These are phyloP conservation scores for Chimonanthus praecox DNA, from an alignment of 164 flowering plant genomes.

Conservation along the genomic window DNA sequence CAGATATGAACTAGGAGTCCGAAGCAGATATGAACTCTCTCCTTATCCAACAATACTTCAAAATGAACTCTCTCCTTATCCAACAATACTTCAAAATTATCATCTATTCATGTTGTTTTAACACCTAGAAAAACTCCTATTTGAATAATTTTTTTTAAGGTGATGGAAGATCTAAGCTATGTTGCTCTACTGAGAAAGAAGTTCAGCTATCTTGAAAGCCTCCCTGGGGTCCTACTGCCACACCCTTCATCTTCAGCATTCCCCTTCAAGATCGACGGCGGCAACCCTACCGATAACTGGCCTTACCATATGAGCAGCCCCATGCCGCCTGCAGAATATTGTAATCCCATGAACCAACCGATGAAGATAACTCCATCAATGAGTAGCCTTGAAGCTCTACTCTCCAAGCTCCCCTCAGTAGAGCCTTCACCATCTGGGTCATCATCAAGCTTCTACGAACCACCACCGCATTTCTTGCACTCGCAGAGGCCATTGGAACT, in stretches of 20 bases:
- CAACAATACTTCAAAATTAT: too few species aligned
- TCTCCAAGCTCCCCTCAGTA: conserved; percentile 91
- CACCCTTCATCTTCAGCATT: conserved; percentile 81
- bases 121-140: background rate
- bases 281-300: conserved; percentile 40
- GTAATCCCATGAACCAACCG: conserved; percentile 37
- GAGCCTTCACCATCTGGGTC: conserved; percentile 42
- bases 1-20: too few species aligned
- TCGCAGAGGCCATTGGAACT: conserved; percentile 28
- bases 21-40: too few species aligned
- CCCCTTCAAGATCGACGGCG: conserved; percentile 41
- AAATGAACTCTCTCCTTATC: too few species aligned
- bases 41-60: too few species aligned
- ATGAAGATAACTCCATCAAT: conserved; percentile 79
- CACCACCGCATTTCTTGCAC: conserved; percentile 18
- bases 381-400: conserved; percentile 95
- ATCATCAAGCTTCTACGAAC: conserved; percentile 19
- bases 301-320: background rate
- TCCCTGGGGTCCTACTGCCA: conserved; percentile 91
- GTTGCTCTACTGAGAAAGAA: conserved; percentile 71
- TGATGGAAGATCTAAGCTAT: conserved; percentile 79
- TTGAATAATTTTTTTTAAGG: conserved; percentile 30
- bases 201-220: conserved; percentile 83
- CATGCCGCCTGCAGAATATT: conserved; percentile 16
- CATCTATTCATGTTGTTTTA: too few species aligned